phyloP scores from a whole-genome alignment of 495 filamentous ascomycete genomes.

The Hyaloscypha hepaticicola region DNA sequence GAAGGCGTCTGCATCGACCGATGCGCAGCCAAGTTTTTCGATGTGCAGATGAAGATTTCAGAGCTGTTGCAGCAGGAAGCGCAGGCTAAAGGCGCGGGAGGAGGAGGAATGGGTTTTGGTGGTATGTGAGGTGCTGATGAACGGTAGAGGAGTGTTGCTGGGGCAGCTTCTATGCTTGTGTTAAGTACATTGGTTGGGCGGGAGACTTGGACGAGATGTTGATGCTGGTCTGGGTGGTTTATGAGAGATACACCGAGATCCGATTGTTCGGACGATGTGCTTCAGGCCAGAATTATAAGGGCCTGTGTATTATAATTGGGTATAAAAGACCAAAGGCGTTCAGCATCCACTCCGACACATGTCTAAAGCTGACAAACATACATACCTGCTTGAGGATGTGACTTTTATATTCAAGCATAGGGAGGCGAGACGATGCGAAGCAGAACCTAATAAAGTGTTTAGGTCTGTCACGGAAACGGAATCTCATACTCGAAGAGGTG shows the following conservation, averaged over 20 bases:
- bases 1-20: constrained; percentile 97
- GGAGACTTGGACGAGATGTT: background rate
- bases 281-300: background rate
- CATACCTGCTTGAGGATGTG: no score
- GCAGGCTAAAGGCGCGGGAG: constrained; percentile 40
- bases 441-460: no score
- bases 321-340: constrained; percentile 28
- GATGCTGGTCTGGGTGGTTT: background rate
- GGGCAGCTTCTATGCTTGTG: constrained; percentile 2
- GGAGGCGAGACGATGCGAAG: no score
- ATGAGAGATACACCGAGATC: background rate
- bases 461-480: no score
- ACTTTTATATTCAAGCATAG: no score
- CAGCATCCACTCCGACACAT: constrained; percentile 17
- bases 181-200: background rate
- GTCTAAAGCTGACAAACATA: background rate
- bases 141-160: background rate
- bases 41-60: constrained; percentile 90
- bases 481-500: no score
- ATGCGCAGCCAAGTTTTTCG: constrained; percentile 96
- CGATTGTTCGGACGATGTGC: background rate
- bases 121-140: background rate
- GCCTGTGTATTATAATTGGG: constrained; percentile 23
- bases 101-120: constrained; percentile 40
- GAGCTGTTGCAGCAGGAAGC: constrained; percentile 53